A percentile compares a stretch with the other conserved stretches of the same genome.
Conservation (phyloP, 2,329 filamentous ascomycete genomes). For the Peltaster fructicola region DNA sequence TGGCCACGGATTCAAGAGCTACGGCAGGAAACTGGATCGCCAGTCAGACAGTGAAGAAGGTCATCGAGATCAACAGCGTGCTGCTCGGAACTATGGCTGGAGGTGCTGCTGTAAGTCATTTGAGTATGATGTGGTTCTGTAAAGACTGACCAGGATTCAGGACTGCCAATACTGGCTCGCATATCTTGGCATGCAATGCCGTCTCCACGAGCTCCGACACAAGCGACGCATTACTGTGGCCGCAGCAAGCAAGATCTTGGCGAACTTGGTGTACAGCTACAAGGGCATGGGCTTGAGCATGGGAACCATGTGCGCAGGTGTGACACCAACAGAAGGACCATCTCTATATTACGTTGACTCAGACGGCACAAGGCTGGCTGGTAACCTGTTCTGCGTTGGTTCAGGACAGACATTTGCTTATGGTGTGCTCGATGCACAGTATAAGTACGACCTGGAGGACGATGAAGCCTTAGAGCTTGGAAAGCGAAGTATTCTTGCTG, state of each 20-base stretch:
- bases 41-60: constrained; percentile 99
- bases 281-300: constrained; percentile 98
- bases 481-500: constrained; percentile 79
- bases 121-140: neutral
- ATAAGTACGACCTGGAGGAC: constrained; percentile 70
- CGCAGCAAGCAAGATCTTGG: constrained; percentile 93
- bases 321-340: constrained; percentile 86
- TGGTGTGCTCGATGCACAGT: constrained; percentile 91
- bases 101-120: constrained; percentile 68
- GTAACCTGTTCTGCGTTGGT: constrained; percentile 95
- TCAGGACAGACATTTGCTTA: constrained; percentile 98
- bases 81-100: constrained; percentile 96
- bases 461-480: constrained; percentile 86
- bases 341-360: constrained; percentile 98
- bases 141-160: constrained; percentile 23
- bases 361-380: constrained; percentile 79
- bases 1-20: constrained; percentile 91
- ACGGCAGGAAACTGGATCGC: constrained; percentile 99
- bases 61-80: constrained; percentile 93
- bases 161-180: constrained; percentile 99
- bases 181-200: constrained; percentile 97
- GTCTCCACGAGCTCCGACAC: constrained; percentile 95
- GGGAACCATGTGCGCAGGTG: constrained; percentile 98
- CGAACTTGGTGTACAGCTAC: constrained; percentile 95
- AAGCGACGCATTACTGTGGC: constrained; percentile 97